A percentile compares a stretch with the other conserved stretches of the same genome.
phyloP scores from a whole-genome alignment of 2,329 filamentous ascomycete species.

The Aspergillus sergii region DNA sequence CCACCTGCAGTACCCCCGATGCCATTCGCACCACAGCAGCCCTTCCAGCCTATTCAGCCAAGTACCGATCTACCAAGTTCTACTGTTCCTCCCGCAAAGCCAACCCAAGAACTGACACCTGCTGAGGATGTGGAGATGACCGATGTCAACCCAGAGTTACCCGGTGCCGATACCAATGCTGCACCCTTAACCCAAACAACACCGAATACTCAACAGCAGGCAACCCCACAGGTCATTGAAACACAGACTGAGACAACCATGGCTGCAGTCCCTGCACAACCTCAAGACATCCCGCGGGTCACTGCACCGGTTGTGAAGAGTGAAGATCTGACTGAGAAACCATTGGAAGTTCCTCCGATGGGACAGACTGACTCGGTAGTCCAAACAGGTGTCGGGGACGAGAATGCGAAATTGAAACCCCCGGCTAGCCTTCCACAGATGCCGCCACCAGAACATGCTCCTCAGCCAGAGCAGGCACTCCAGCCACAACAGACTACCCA shows the following conservation, averaged over 20 bases:
- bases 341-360: not conserved
- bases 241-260: conserved; percentile 1
- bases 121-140: conserved; percentile 23
- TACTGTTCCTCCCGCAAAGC: conserved; percentile 1
- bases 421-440: not conserved
- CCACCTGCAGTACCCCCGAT: not conserved
- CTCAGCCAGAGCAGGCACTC: not conserved
- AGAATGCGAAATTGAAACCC: not conserved
- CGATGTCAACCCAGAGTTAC: conserved; percentile 11
- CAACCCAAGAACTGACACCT: not conserved
- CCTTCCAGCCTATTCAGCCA: not conserved
- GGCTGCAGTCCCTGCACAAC: not conserved
- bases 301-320: conserved; percentile 4
- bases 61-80: conserved; percentile 3
- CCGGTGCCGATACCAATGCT: conserved; percentile 1
- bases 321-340: conserved; percentile 19
- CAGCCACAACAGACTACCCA: not conserved
- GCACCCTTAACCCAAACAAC: conserved; percentile 8
- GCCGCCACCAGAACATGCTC: not conserved
- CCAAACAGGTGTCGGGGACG: not conserved
- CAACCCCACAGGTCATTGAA: conserved; percentile 3
- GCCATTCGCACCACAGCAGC: conserved; percentile 6
- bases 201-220: conserved; percentile 2
- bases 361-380: not conserved
- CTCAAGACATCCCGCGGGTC: conserved; percentile 8